Base-by-base conservation (phyloP, 345 rosid genomes). In the Populus ilicifolia region DNA sequence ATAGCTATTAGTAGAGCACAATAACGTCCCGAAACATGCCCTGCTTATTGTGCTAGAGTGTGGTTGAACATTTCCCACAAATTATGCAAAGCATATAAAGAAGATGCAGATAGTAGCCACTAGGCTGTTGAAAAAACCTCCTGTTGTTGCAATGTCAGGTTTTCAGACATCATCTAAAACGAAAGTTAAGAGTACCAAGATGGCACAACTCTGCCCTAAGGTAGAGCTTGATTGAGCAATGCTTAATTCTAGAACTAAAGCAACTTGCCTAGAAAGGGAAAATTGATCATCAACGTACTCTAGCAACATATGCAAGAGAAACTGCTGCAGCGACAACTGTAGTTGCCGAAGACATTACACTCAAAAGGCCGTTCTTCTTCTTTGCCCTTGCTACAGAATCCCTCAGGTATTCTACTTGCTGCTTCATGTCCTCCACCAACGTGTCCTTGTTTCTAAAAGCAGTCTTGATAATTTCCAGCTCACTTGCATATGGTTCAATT, bases 291-390 rank as follows among this genome's bases (percentile, higher is more conserved):
- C 82, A 91, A 17, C 88, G 94, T 54, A 72, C 69, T 77, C 82
- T 86, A 36, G 90, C 86, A 54, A 82, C 86, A 82, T 88, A 90
- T 5, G 93, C 94, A 78, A 93, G 64, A 16, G 88, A 85, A 13
- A 80, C 88, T 16, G 97, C 88, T 13, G 95, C 97, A 50, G 92
- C 90, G 44, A 91, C 50, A 75, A 96, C 14, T 5, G 94, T 89
- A 54, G 94, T 80, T 21, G 90, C 89, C 0, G 97, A 90, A 13
- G 97, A 88, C 29, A 96, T 80, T 67, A 84, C 7, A 41, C 93
- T 86, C 94, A 93, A 88, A 27, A 93, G 80, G 69, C 75, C 80
- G 79, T 84, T 91, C 82, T 86, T 86, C 87, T 86, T 92, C 5
- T 87, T 80, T 8, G 89, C 92, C 78, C 85, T 83, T 44, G 75